Conservation (phyloP, 2,329 filamentous ascomycete genomes). For the Neonectria sp. region DNA sequence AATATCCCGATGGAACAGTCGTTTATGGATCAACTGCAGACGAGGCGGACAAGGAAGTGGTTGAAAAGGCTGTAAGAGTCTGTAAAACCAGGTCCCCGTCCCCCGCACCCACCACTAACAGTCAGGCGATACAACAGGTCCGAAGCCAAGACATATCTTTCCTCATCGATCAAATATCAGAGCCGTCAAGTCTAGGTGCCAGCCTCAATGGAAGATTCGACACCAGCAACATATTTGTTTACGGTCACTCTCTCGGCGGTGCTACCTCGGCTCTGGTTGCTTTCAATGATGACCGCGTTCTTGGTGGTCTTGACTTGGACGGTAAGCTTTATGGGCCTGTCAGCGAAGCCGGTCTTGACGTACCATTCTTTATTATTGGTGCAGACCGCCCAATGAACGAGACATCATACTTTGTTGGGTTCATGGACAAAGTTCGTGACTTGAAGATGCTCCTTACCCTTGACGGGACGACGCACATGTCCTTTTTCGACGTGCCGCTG, state of each 20-base stretch:
- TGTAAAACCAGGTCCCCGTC: neutral
- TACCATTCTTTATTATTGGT: constrained; percentile 38
- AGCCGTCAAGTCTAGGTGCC: constrained; percentile 7
- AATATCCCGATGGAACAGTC: constrained; percentile 57
- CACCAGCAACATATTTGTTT: constrained; percentile 43
- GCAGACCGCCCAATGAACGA: constrained; percentile 10
- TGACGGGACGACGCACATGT: constrained; percentile 23
- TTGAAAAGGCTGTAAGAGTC: constrained; percentile 25
- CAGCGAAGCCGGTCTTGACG: constrained; percentile 35
- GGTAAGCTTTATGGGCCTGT: constrained; percentile 48
- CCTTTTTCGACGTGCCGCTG: constrained; percentile 30
- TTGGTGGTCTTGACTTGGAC: constrained; percentile 56
- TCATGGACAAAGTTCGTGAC: constrained; percentile 25
- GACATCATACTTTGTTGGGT: constrained; percentile 6
- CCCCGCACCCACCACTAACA: constrained; percentile 1
- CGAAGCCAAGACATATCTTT: constrained; percentile 53
- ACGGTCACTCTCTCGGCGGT: constrained; percentile 56
- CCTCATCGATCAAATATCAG: constrained; percentile 51
- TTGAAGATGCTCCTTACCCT: constrained; percentile 24
- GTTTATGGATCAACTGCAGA: constrained; percentile 16
- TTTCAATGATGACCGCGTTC: constrained; percentile 49
- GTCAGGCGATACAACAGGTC: constrained; percentile 34
- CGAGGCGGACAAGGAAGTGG: constrained; percentile 39
- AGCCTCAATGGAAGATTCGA: constrained; percentile 43
- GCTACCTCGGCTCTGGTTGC: constrained; percentile 51